A percentile compares a stretch with the other conserved stretches of the same genome.
These are phyloP conservation scores for Skeletonema marinoi DNA, from an alignment of 108 stramenopile species.

Conservation along the genomic window DNA sequence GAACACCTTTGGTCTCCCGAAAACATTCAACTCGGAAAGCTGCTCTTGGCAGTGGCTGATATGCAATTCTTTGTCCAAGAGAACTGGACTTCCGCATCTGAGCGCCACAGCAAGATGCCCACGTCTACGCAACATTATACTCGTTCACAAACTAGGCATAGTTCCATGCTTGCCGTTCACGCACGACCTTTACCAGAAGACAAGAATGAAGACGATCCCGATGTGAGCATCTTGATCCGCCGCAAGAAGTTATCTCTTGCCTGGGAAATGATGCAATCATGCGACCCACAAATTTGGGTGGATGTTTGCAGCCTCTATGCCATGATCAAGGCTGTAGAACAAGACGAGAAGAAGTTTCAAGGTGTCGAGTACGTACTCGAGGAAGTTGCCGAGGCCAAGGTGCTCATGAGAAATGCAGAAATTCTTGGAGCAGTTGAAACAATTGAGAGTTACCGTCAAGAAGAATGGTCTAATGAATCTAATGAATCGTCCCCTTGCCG, in stretches of 20 bases:
- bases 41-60: slow-evolving; percentile 24
- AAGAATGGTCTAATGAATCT: slow-evolving; percentile 30
- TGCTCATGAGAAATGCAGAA: slow-evolving; percentile 37
- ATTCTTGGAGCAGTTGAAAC: slow-evolving; percentile 31
- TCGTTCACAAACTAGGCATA: slow-evolving; percentile 30
- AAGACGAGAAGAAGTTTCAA: slow-evolving; percentile 15
- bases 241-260: slow-evolving; percentile 36
- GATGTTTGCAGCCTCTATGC: slow-evolving; percentile 33
- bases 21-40: slow-evolving; percentile 11
- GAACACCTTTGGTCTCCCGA: slow-evolving; percentile 1
- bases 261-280: slow-evolving; percentile 42
- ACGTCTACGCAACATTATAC: slow-evolving; percentile 26
- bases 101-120: slow-evolving; percentile 31
- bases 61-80: slow-evolving; percentile 35
- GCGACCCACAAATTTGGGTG: slow-evolving; percentile 32
- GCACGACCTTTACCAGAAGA: slow-evolving; percentile 32
- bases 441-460: slow-evolving; percentile 29
- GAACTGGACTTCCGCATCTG: slow-evolving; percentile 44
- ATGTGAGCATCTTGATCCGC: slow-evolving; percentile 26
- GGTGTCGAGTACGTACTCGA: slow-evolving; percentile 12
- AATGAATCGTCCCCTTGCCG: slow-evolving; percentile 9
- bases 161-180: slow-evolving; percentile 43
- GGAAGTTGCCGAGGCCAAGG: slow-evolving; percentile 40
- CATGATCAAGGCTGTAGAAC: slow-evolving; percentile 23
- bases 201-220: slow-evolving; percentile 11